Evolutionary conservation across 805 yeast species (phyloP).

Genomic region (Candida patagonica): DNA sequence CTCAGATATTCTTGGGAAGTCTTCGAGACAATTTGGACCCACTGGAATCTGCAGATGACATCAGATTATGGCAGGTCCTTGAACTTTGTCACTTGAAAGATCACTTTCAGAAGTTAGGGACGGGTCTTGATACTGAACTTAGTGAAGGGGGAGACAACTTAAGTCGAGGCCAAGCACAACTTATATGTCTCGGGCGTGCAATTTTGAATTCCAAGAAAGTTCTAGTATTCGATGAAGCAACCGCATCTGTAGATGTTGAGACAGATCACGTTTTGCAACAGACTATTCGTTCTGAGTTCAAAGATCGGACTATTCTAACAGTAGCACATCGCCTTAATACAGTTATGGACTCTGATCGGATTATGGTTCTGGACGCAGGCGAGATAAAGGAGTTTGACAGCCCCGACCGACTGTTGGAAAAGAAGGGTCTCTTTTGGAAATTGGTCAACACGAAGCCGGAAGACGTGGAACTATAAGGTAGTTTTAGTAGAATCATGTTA

Average conservation of each 20-base stretch:
- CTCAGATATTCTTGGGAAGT: constrained; percentile 53
- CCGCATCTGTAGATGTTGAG: constrained; percentile 73
- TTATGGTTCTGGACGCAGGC: constrained; percentile 63
- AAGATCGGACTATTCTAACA: constrained; percentile 63
- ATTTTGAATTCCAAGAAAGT: constrained; percentile 56
- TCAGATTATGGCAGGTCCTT: constrained; percentile 46
- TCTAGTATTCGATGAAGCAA: constrained; percentile 66
- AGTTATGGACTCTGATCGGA: constrained; percentile 66
- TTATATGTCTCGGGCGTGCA: constrained; percentile 69
- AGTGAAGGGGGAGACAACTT: constrained; percentile 66
- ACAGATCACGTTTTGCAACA: constrained; percentile 67
- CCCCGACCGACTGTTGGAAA: constrained; percentile 48
- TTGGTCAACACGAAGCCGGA: too few species aligned
- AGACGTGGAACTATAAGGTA: too few species aligned
- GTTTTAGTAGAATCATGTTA: too few species aligned
- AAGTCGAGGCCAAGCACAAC: constrained; percentile 72
- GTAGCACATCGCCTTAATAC: constrained; percentile 82
- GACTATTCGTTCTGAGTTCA: constrained; percentile 59
- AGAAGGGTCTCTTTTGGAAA: not conserved
- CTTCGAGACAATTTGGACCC: constrained; percentile 56
- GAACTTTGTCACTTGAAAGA: constrained; percentile 44
- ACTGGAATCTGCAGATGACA: constrained; percentile 41
- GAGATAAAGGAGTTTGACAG: constrained; percentile 61
- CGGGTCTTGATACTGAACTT: constrained; percentile 42
- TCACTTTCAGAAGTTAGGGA: constrained; percentile 34